phyloP scores from a whole-genome alignment of 1,284 basidiomycete species.

The Cerrena zonata region DNA sequence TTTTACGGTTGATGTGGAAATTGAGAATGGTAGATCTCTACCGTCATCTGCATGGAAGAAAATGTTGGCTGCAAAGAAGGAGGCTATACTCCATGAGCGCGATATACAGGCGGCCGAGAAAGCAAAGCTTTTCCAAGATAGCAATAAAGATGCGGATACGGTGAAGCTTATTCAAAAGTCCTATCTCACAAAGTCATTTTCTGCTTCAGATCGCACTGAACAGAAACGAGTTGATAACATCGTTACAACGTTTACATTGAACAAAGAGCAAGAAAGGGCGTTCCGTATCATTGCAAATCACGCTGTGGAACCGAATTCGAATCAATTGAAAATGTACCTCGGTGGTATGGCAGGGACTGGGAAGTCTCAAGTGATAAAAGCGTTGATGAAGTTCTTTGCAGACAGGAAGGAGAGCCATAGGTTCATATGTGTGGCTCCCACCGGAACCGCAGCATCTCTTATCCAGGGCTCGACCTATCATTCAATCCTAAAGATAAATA shows the following conservation, averaged over 20 bases:
- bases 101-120: no score
- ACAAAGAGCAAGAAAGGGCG: constrained; percentile 30
- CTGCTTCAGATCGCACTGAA: no score
- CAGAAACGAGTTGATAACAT: no score
- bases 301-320: constrained; percentile 9
- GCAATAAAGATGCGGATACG: no score
- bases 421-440: constrained; percentile 31
- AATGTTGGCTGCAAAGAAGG: no score
- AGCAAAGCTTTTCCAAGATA: no score
- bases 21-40: no score
- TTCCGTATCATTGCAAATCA: constrained; percentile 32
- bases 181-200: no score
- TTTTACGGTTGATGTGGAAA: no score
- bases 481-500: constrained; percentile 25
- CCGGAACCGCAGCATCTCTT: constrained; percentile 32
- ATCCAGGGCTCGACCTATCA: constrained; percentile 36
- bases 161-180: no score
- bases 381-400: constrained; percentile 29
- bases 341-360: constrained; percentile 32
- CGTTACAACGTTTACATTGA: constrained; percentile 20
- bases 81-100: no score
- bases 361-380: constrained; percentile 38
- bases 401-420: constrained; percentile 19
- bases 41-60: no score
- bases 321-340: constrained; percentile 16